Evolutionary conservation across 371 early-diverging fungal species (phyloP).

Genomic region (Parasitella parasitica): DNA sequence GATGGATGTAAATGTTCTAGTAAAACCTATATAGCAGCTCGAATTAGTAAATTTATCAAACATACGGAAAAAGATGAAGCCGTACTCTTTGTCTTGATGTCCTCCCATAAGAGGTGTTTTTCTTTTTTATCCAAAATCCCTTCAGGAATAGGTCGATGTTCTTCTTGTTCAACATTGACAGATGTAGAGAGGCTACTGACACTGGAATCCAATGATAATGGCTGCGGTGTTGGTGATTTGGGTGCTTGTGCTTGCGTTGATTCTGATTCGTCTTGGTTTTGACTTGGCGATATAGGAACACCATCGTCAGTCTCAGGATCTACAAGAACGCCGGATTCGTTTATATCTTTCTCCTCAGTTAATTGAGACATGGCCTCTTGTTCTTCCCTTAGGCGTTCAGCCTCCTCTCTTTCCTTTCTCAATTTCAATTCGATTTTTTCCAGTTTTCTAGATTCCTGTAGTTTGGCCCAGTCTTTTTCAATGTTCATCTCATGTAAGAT

Average conservation of each 20-base stretch:
- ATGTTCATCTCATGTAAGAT: constrained; percentile 78
- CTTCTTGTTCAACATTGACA: constrained; percentile 4
- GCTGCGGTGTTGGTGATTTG: neutral
- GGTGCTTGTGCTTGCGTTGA: neutral
- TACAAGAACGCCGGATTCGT: neutral
- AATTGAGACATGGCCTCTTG: constrained; percentile 5
- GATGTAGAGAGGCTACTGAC: constrained; percentile 27
- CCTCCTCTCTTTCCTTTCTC: constrained; percentile 23
- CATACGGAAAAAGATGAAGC: no score
- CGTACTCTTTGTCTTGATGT: constrained; percentile 83
- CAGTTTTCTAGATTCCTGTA: constrained; percentile 60
- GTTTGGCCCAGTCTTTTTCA: constrained; percentile 67
- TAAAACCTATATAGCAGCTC: constrained; percentile 59
- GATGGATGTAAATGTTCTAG: constrained; percentile 76
- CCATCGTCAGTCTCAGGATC: no score
- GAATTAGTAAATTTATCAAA: neutral
- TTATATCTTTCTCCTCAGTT: neutral
- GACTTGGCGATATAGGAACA: no score
- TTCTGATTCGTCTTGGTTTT: no score
- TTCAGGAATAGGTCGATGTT: constrained; percentile 8
- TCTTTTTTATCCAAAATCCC: constrained; percentile 49
- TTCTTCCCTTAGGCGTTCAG: constrained; percentile 13
- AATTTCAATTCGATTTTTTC: constrained; percentile 30
- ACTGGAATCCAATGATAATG: constrained; percentile 23
- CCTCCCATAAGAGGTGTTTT: constrained; percentile 85